phyloP scores from a whole-genome alignment of 768 basidiomycete genomes.

The Lactifluus subvellereus region DNA sequence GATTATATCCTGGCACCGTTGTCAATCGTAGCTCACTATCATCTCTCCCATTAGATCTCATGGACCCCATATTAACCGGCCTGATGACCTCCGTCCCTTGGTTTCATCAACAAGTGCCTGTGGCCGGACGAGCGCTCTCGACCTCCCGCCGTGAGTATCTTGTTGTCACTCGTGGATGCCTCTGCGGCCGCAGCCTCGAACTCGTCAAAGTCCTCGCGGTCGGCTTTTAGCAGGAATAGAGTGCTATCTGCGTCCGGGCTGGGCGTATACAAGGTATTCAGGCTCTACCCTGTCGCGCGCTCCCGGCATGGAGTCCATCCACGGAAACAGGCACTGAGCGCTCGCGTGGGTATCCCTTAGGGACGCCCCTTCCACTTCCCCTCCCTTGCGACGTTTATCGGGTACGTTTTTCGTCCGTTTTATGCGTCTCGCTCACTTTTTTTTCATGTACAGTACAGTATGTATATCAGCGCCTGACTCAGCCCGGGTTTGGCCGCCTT shows the following conservation, averaged over 20 bases:
- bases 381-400: slow-evolving; percentile 51
- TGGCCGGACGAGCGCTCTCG: slow-evolving; percentile 33
- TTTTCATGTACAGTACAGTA: no score
- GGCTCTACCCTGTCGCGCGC: slow-evolving; percentile 33
- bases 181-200: slow-evolving; percentile 29
- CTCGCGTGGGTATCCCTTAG: slow-evolving; percentile 41
- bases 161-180: slow-evolving; percentile 38
- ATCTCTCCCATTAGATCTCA: slow-evolving; percentile 34
- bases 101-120: slow-evolving; percentile 28
- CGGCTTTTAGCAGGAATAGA: slow-evolving; percentile 33
- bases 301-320: slow-evolving; percentile 40
- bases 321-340: slow-evolving; percentile 26
- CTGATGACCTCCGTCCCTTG: slow-evolving; percentile 9
- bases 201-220: slow-evolving; percentile 46
- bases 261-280: slow-evolving; percentile 43
- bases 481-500: slow-evolving; percentile 43
- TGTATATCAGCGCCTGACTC: slow-evolving; percentile 4
- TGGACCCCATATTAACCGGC: slow-evolving; percentile 32
- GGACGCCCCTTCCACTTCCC: slow-evolving; percentile 39
- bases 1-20: no score
- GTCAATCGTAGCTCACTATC: neutral
- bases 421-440: no score
- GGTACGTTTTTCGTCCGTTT: slow-evolving; percentile 31
- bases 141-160: slow-evolving; percentile 32
- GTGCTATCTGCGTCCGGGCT: slow-evolving; percentile 45